Evolutionary conservation across 441 rosid species (phyloP).

Genomic region (Monsonia emarginata): DNA sequence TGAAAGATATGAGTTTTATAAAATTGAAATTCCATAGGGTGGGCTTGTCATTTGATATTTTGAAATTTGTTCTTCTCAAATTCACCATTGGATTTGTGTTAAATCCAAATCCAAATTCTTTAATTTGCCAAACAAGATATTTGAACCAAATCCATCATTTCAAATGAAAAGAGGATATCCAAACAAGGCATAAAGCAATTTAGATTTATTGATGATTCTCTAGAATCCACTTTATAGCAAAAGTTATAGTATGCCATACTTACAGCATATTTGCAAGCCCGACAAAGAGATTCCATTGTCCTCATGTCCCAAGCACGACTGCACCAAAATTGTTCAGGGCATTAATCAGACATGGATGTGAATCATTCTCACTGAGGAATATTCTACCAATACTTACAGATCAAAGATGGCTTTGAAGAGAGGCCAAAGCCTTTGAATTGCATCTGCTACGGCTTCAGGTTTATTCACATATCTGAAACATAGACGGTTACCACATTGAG

Average conservation of each 20-base stretch:
- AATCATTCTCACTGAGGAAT: not conserved
- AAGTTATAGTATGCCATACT: constrained; percentile 28
- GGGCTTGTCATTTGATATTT: no score
- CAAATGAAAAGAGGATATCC: no score
- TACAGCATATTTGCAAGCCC: constrained; percentile 99
- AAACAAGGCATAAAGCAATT: no score
- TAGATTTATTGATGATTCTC: not conserved
- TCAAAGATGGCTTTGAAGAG: constrained; percentile 81
- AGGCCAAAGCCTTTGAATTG: constrained; percentile 87
- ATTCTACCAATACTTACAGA: constrained; percentile 39
- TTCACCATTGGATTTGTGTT: no score
- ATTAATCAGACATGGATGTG: constrained; percentile 16
- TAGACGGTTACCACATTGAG: constrained; percentile 18
- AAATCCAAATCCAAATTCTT: no score
- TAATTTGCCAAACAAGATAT: no score
- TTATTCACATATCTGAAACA: constrained; percentile 79
- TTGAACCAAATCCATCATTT: no score
- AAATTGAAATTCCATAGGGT: no score
- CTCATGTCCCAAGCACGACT: constrained; percentile 99
- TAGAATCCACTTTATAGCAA: constrained; percentile 7
- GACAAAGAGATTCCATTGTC: constrained; percentile 97
- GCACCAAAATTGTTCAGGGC: constrained; percentile 25
- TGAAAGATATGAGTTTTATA: no score
- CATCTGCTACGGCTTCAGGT: constrained; percentile 94
- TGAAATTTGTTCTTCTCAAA: no score